Evolutionary conservation across 106 monocot species (phyloP), one percentile per base, ranked within the genome.

Genomic region (Posidonia australis): DNA sequence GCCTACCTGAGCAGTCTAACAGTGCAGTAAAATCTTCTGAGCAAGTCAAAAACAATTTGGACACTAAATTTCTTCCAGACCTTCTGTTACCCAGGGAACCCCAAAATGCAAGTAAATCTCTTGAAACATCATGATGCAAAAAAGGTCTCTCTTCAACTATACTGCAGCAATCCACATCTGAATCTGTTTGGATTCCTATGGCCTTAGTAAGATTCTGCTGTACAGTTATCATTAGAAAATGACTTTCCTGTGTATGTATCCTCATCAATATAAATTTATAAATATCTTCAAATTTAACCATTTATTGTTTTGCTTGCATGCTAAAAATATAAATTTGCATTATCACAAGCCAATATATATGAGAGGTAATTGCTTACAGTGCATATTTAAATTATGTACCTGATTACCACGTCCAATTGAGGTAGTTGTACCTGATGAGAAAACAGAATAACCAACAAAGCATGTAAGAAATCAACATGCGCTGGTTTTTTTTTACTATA

Each of bases 21-120:
- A 87, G 84, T 26, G 62, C 60, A 69, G 46, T 70, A 70, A 92
- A 77, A 66, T 92, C 88, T 70, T 62, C 62, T 46, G 92, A 84
- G 60, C 83, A 84, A 61, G 77, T 70, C 27, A 26, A 59, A 64
- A 79, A 49, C 60, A 91, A 67, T 72, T 80, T 78, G 58, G 79
- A 80, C 12, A 82, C 70, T 30, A 88, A 20, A 72, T 67, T 61
- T 62, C 42, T 65, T 67, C 74, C 67, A 45, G 63, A 60, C 29
- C 41, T 74, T 69, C 49, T 76, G 62, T 66, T 65, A 24, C 24
- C 19, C 13, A 61, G 59, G 56, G 58, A 46, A 54, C 76, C 76
- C 92, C 87, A 92, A 25, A 79, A 72, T 57, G 78, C 63, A 56
- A 56, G 71, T 62, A 92, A 76, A 26, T 82, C 82, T 43, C 63